Evolutionary conservation across 148 eudicot genomes (phyloP), one percentile per base, ranked within the genome.

Genomic region (Chenopodium formosanum): DNA sequence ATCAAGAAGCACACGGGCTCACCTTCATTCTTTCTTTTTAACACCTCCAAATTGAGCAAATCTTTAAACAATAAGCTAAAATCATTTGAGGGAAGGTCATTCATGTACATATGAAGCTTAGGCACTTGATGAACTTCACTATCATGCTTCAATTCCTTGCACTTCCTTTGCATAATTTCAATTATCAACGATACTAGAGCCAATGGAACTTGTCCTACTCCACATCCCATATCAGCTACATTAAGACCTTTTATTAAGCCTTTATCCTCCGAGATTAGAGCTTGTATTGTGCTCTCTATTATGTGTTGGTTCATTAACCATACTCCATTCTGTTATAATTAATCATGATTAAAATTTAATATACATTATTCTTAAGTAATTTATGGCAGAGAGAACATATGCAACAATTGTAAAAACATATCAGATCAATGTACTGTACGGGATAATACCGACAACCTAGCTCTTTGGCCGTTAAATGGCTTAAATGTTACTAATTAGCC

Each of bases 31-130:
- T 60, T 40, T 14, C 3, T 22, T 70, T 58, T 73, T 9, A 53
- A 16, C 1, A 16, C 23, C 40, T 65, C 48, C 70, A 80, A 75
- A 4, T 19, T 22, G 0, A 73, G 48, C 70, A 88, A 2, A 7
- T 77, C 72, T 68, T 34, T 70, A 22, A 90, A 88, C 32, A 90
- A 47, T 37, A 75, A 67, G 77, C 83, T 86, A 78, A 88, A 90
- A 66, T 90, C 92, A 82, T 88, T 90, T 4, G 87, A 71, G 3
- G 88, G 89, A 44, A 90, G 92, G 70, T 90, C 92, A 47, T 90
- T 90, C 66, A 85, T 56, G 78, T 79, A 85, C 25, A 83, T 52
- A 5, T 79, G 83, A 11, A 86, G 7, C 37, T 83, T 81, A 3
- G 83, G 89, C 1, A 37, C 20, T 77, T 60, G 53, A 70, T 34